These are phyloP conservation scores for Bipolaris gigantea DNA, from an alignment of 2,329 filamentous ascomycete species.

Conservation along the genomic window DNA sequence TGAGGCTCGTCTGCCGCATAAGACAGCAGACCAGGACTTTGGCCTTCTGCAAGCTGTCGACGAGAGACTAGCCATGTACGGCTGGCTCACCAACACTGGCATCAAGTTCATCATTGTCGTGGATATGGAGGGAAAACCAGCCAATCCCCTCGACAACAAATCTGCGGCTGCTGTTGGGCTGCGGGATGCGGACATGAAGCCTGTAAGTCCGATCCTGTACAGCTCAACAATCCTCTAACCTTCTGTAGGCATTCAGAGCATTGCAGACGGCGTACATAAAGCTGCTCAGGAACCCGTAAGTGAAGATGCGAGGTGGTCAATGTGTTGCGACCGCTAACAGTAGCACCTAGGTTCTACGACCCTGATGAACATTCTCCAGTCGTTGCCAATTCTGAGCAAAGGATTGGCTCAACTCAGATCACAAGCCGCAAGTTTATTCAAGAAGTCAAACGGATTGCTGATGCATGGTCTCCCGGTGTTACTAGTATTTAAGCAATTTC, in stretches of 20 bases:
- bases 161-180: constrained; percentile 62
- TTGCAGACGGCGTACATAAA: constrained; percentile 91
- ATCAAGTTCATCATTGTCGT: constrained; percentile 88
- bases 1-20: constrained; percentile 76
- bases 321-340: constrained; percentile 44
- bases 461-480: constrained; percentile 77
- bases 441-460: constrained; percentile 84
- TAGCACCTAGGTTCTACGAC: constrained; percentile 81
- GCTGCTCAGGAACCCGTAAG: constrained; percentile 74
- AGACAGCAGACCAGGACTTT: constrained; percentile 77
- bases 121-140: constrained; percentile 77
- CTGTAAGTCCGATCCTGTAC: constrained; percentile 55
- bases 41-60: constrained; percentile 92
- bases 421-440: constrained; percentile 77
- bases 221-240: constrained; percentile 7
- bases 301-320: not conserved
- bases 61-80: constrained; percentile 90
- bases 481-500: constrained; percentile 54
- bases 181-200: constrained; percentile 83
- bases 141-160: constrained; percentile 39
- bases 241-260: constrained; percentile 73
- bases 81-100: constrained; percentile 94
- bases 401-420: constrained; percentile 64
- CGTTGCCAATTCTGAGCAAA: constrained; percentile 49
- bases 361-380: constrained; percentile 79